These are phyloP conservation scores for Zychaea mexicana DNA, from an alignment of 371 early-diverging fungal genomes.

Conservation along the genomic window DNA sequence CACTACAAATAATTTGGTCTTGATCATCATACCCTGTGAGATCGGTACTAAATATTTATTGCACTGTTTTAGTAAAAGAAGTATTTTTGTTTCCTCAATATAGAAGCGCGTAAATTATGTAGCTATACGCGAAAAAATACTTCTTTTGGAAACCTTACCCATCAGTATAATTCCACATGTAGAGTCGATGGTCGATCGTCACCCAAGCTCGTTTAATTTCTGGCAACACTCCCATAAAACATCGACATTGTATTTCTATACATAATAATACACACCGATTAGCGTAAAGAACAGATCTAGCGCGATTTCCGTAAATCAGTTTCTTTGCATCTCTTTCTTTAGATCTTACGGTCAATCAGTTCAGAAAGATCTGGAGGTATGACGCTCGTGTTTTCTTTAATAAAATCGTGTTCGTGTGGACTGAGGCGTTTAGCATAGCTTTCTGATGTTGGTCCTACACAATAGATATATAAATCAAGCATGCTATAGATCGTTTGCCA, in stretches of 20 bases:
- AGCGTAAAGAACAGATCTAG: background rate
- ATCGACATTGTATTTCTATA: constrained; percentile 68
- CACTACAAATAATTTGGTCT: constrained; percentile 82
- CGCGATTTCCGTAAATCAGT: too few species aligned
- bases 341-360: constrained; percentile 64
- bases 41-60: constrained; percentile 57
- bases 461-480: background rate
- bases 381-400: constrained; percentile 24
- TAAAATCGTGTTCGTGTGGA: constrained; percentile 9
- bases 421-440: constrained; percentile 13
- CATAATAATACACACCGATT: background rate
- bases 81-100: too few species aligned
- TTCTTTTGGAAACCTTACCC: constrained; percentile 31
- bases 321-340: background rate
- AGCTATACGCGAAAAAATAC: background rate
- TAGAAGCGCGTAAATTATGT: too few species aligned
- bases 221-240: constrained; percentile 85
- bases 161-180: constrained; percentile 78
- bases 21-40: constrained; percentile 79
- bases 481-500: background rate
- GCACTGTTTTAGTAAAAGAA: too few species aligned
- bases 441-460: constrained; percentile 17
- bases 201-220: constrained; percentile 81
- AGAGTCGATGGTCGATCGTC: constrained; percentile 75
- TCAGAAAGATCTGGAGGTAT: constrained; percentile 74